A percentile compares a stretch with the other conserved stretches of the same genome.
Evolutionary conservation across 169 alveolate genomes (phyloP).

Genomic region (Cryptosporidium andersoni): DNA sequence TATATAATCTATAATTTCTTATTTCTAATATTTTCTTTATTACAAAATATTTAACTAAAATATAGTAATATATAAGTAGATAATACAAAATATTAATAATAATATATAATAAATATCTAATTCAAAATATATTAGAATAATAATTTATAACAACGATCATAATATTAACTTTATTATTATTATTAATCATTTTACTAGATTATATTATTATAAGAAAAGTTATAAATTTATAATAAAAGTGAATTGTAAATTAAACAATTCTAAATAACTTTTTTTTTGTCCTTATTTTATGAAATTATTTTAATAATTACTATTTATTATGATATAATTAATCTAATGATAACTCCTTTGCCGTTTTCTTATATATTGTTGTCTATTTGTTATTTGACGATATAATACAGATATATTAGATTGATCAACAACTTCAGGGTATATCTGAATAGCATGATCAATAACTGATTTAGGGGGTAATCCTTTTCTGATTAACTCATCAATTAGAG

Average conservation of each 20-base stretch:
- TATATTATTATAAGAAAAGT: too few relatives aligned
- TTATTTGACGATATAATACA: slow-evolving; percentile 55
- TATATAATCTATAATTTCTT: too few relatives aligned
- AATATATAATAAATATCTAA: too few relatives aligned
- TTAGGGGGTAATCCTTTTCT: slow-evolving; percentile 70
- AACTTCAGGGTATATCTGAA: slow-evolving; percentile 66
- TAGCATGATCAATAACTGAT: slow-evolving; percentile 68
- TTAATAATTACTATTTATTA: background rate
- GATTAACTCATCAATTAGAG: slow-evolving; percentile 55
- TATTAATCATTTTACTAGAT: too few relatives aligned
- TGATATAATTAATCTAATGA: too few relatives aligned
- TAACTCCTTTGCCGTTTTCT: slow-evolving; percentile 69
- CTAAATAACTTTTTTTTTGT: background rate
- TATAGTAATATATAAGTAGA: background rate
- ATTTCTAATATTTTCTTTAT: background rate
- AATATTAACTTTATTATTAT: too few relatives aligned
- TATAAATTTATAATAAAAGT: too few relatives aligned
- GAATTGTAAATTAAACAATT: too few relatives aligned
- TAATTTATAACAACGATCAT: too few relatives aligned
- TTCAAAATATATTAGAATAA: too few relatives aligned
- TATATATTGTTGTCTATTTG: slow-evolving; percentile 63
- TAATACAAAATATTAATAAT: background rate
- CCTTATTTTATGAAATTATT: background rate
- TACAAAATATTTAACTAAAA: background rate
- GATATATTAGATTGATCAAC: slow-evolving; percentile 68